A percentile compares a stretch with the other conserved stretches of the same genome.
Evolutionary conservation across 345 rosid genomes (phyloP).

Genomic region (Murraya paniculata): DNA sequence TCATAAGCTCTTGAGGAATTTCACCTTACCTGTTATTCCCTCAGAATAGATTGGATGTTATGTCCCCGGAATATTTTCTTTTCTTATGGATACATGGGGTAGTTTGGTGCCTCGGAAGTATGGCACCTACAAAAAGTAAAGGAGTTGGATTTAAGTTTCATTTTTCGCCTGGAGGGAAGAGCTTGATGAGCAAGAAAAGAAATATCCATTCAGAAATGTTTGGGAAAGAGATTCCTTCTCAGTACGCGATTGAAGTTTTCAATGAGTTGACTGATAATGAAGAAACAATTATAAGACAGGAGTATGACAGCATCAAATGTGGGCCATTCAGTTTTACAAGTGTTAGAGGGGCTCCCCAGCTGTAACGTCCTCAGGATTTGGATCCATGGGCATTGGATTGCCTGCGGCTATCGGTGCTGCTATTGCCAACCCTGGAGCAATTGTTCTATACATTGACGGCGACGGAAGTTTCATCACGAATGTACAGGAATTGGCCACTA

Average conservation of each 20-base stretch:
- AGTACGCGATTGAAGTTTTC: slow-evolving; percentile 73
- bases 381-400: slow-evolving; percentile 94
- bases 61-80: too few species aligned
- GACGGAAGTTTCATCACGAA: slow-evolving; percentile 96
- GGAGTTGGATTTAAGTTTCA: slow-evolving; percentile 41
- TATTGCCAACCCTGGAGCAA: slow-evolving; percentile 73
- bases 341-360: slow-evolving; percentile 74
- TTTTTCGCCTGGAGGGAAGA: slow-evolving; percentile 69
- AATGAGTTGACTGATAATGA: slow-evolving; percentile 73
- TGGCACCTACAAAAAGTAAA: too few species aligned
- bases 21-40: too few species aligned
- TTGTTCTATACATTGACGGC: slow-evolving; percentile 86
- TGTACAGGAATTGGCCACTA: slow-evolving; percentile 81
- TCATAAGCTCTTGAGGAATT: too few species aligned
- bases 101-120: too few species aligned
- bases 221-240: slow-evolving; percentile 83
- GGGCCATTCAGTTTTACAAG: slow-evolving; percentile 96
- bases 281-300: slow-evolving; percentile 83
- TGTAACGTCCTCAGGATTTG: slow-evolving; percentile 80
- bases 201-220: slow-evolving; percentile 67
- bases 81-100: too few species aligned
- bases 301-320: slow-evolving; percentile 96
- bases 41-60: too few species aligned
- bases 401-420: slow-evolving; percentile 96
- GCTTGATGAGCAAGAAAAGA: slow-evolving; percentile 58